phyloP scores from a whole-genome alignment of 2,329 filamentous ascomycete species.

The Botrytis porri region DNA sequence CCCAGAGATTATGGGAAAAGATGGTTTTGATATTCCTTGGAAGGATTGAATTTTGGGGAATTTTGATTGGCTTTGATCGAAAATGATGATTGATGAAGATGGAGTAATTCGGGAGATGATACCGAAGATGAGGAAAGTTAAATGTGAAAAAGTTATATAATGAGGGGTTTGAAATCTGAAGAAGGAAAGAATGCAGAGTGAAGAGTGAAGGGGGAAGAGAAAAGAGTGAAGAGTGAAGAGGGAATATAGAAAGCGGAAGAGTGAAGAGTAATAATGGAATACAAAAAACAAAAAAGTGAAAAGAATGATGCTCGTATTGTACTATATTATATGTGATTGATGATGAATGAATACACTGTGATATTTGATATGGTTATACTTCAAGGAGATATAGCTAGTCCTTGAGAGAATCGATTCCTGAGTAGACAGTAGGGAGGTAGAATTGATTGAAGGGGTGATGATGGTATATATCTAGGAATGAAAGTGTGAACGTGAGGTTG shows the following conservation, averaged over 20 bases:
- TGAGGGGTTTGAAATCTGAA: not conserved
- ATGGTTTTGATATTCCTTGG: not conserved
- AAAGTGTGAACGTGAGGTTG: too few relatives aligned
- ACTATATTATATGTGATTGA: not conserved
- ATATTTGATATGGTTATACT: not conserved
- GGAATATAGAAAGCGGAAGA: too few relatives aligned
- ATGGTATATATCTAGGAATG: not conserved
- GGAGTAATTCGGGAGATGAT: not conserved
- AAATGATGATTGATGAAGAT: too few relatives aligned
- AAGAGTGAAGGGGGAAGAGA: too few relatives aligned
- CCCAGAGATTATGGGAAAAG: too few relatives aligned
- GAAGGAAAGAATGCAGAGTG: not conserved
- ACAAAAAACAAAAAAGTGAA: too few relatives aligned
- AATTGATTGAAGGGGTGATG: too few relatives aligned
- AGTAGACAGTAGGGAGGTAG: too few relatives aligned
- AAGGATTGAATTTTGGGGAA: not conserved
- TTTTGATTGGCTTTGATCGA: not conserved
- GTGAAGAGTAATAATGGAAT: too few relatives aligned
- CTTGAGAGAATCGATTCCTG: too few relatives aligned
- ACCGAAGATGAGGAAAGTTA: not conserved
- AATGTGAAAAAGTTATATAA: not conserved
- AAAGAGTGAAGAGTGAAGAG: too few relatives aligned
- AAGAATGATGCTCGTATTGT: too few relatives aligned
- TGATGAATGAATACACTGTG: not conserved
- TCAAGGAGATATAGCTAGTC: not conserved